Evolutionary conservation across 2,329 filamentous ascomycete species (phyloP).

Genomic region (Pezicula radicicola): DNA sequence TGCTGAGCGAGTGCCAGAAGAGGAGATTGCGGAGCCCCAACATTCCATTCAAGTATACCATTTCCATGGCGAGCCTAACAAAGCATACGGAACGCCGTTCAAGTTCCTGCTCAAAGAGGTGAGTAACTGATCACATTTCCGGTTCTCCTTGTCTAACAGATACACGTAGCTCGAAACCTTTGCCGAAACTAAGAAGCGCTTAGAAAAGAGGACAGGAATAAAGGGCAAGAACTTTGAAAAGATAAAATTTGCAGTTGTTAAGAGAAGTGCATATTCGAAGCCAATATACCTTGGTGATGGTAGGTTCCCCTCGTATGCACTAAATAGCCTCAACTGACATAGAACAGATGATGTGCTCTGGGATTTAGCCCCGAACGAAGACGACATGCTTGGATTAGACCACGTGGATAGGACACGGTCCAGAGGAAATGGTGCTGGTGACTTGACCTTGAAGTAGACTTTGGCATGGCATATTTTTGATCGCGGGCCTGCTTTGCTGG

Average conservation of each 20-base stretch:
- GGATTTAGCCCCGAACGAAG: slow-evolving; percentile 48
- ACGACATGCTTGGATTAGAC: slow-evolving; percentile 63
- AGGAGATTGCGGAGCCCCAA: slow-evolving; percentile 54
- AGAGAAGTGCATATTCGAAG: slow-evolving; percentile 68
- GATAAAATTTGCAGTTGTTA: slow-evolving; percentile 88
- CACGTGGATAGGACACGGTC: slow-evolving; percentile 60
- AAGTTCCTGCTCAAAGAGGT: slow-evolving; percentile 82
- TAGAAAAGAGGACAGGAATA: slow-evolving; percentile 88
- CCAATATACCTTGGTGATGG: slow-evolving; percentile 85
- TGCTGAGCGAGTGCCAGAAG: slow-evolving; percentile 76
- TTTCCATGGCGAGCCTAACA: slow-evolving; percentile 84
- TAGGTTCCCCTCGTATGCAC: slow-evolving; percentile 41
- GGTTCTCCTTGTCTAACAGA: slow-evolving; percentile 4
- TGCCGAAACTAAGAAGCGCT: slow-evolving; percentile 87
- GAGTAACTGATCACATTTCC: slow-evolving; percentile 29
- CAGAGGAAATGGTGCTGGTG: slow-evolving; percentile 56
- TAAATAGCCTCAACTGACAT: slow-evolving; percentile 9
- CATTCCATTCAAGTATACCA: slow-evolving; percentile 80
- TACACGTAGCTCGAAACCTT: slow-evolving; percentile 71
- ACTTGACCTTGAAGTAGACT: slow-evolving; percentile 54
- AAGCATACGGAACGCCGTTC: slow-evolving; percentile 87
- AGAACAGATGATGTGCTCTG: slow-evolving; percentile 55
- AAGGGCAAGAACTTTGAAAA: slow-evolving; percentile 99
- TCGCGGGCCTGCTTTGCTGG: slow-evolving; percentile 11
- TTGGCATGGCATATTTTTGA: slow-evolving; percentile 10